Evolutionary conservation across 257 asterid genomes (phyloP), one percentile per base, ranked within the genome.

Genomic region (Solanum piurae): DNA sequence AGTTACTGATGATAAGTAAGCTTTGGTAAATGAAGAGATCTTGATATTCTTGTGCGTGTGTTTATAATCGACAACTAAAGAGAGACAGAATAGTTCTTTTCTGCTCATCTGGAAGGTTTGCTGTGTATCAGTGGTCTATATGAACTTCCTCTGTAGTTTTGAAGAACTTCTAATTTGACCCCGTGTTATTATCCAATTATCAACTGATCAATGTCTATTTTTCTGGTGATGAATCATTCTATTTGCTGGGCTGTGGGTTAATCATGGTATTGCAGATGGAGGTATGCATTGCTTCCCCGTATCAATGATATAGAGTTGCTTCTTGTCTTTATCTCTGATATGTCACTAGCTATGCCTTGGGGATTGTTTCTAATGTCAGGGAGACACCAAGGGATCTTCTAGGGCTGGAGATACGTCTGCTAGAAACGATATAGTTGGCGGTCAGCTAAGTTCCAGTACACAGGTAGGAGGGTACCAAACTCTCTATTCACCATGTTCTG

Each of bases 321-420:
- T 31, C 18, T 27, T 42, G 83, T 84, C 44, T 83, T 69, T 27
- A 58, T 18, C 69, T 76, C 42, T 16, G 73, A 42, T 31, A 83
- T 82, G 42, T 44, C 16, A 87, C 90, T 38, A 36, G 46, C 60
- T 44, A 71, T 75, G 40, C 69, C 79, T 84, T 58, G 87, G 85
- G 62, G 87, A 62, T 86, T 86, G 66, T 88, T 87, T 84, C 87
- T 37, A 77, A n/a, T 90, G 37, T 64, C 91, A 94, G 96, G 96
- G 94, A 69, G 96, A 92, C 85, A 88, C 91, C 88, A 94, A 91
- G 88, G 96, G 93, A 85, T 88, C 94, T 87, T 92, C 91, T 89
- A 91, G 94, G 87, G 86, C 86, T 79, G 93, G 90, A 62, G 94
- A 92, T 84, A 93, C 90, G 86, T 74, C 94, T 87, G 86, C 90